Percentiles rank a stretch among this genome's conserved stretches.
phyloP scores from a whole-genome alignment of 2,329 filamentous ascomycete genomes.

The Acrodontium crateriforme region DNA sequence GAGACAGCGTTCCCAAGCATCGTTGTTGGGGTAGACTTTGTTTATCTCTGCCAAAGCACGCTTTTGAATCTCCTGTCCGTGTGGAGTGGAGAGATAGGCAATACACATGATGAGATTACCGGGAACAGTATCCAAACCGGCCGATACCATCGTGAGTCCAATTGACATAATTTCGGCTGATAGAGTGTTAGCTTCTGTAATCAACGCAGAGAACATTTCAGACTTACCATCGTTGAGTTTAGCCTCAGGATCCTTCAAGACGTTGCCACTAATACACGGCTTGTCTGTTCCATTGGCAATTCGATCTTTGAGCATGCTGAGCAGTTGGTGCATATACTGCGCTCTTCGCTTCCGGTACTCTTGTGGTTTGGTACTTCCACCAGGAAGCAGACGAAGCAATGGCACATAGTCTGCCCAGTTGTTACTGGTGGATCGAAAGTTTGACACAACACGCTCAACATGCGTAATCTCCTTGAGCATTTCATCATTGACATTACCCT shows the following conservation, averaged over 20 bases:
- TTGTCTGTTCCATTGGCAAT: slow-evolving; percentile 51
- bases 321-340: slow-evolving; percentile 46
- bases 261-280: slow-evolving; percentile 56
- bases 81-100: slow-evolving; percentile 54
- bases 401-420: slow-evolving; percentile 76
- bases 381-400: slow-evolving; percentile 50
- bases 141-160: slow-evolving; percentile 69
- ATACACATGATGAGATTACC: slow-evolving; percentile 69
- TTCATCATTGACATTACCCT: slow-evolving; percentile 52
- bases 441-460: slow-evolving; percentile 62
- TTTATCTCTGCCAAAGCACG: slow-evolving; percentile 58
- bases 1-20: slow-evolving; percentile 63
- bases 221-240: slow-evolving; percentile 50
- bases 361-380: slow-evolving; percentile 46
- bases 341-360: slow-evolving; percentile 57
- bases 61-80: slow-evolving; percentile 57
- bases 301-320: slow-evolving; percentile 45
- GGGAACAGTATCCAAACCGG: slow-evolving; percentile 68
- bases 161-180: slow-evolving; percentile 65
- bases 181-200: slow-evolving; percentile 20
- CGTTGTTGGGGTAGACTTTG: slow-evolving; percentile 55
- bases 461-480: slow-evolving; percentile 60
- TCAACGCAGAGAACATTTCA: slow-evolving; percentile 30
- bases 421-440: slow-evolving; percentile 65
- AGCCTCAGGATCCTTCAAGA: slow-evolving; percentile 55